These are phyloP conservation scores for Asclepias syriaca DNA, from an alignment of 257 asterid genomes.

Conservation along the genomic window DNA sequence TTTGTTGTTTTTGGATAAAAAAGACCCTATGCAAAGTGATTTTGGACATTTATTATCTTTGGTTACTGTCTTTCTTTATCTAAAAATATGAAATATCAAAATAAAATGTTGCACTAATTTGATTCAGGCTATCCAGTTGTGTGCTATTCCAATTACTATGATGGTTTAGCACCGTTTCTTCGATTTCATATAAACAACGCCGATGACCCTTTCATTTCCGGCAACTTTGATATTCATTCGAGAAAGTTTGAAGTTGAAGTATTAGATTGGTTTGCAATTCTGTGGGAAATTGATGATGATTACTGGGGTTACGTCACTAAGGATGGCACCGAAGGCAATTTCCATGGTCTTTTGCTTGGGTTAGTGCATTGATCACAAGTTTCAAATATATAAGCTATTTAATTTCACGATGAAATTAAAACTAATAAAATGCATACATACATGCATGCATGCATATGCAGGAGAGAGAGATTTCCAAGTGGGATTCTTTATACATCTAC, in stretches of 20 bases:
- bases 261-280: constrained; percentile 24
- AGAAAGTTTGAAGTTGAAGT: constrained; percentile 28
- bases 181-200: constrained; percentile 23
- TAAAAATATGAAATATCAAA: too few species aligned
- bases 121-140: constrained; percentile 22
- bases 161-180: constrained; percentile 17
- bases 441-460: too few species aligned
- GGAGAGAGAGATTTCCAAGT: too few species aligned
- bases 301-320: constrained; percentile 30
- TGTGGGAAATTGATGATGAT: constrained; percentile 22
- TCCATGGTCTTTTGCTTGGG: constrained; percentile 28
- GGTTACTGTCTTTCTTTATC: too few species aligned
- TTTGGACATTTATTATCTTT: too few species aligned
- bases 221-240: constrained; percentile 19
- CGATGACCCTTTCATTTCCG: constrained; percentile 26
- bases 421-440: too few species aligned
- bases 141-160: constrained; percentile 6
- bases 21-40: too few species aligned
- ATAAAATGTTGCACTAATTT: too few species aligned
- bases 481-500: neutral
- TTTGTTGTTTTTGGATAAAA: too few species aligned
- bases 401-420: too few species aligned
- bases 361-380: neutral
- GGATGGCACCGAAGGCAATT: constrained; percentile 29
- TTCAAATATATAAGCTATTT: neutral